These are phyloP conservation scores for Porosira glacialis DNA, from an alignment of 352 stramenopile genomes.

Conservation along the genomic window DNA sequence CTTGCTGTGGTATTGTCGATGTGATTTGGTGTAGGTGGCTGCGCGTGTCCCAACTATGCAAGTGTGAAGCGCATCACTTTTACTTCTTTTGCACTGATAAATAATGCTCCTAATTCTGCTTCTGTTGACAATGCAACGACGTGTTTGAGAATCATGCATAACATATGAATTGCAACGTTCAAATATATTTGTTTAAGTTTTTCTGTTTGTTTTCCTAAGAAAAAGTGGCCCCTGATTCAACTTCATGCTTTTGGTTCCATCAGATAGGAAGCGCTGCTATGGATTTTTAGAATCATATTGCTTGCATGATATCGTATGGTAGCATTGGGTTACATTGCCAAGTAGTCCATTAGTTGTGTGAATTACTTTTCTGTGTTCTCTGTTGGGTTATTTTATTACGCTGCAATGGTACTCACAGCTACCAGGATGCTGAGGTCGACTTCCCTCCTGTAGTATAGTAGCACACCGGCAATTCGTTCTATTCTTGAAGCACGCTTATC, in stretches of 20 bases:
- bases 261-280: not conserved
- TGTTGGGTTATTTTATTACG: conserved; percentile 3
- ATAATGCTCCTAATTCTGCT: conserved; percentile 1
- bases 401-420: not conserved
- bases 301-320: not conserved
- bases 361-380: conserved; percentile 1
- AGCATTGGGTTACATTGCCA: not conserved
- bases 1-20: not conserved
- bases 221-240: not conserved
- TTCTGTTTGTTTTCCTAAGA: not conserved
- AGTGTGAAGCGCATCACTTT: not conserved
- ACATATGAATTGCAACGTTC: not conserved
- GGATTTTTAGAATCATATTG: conserved; percentile 2
- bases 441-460: not conserved
- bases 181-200: not conserved
- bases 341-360: not conserved
- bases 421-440: not conserved
- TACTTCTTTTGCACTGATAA: not conserved
- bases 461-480: not conserved
- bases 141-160: not conserved
- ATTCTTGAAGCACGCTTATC: not conserved
- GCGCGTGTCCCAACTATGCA: conserved; percentile 1
- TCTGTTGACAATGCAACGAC: conserved; percentile 1
- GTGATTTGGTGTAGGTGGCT: not conserved
- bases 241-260: not conserved